These are phyloP conservation scores for Eucalyptus urophylla DNA, from an alignment of 345 rosid genomes.

Conservation along the genomic window DNA sequence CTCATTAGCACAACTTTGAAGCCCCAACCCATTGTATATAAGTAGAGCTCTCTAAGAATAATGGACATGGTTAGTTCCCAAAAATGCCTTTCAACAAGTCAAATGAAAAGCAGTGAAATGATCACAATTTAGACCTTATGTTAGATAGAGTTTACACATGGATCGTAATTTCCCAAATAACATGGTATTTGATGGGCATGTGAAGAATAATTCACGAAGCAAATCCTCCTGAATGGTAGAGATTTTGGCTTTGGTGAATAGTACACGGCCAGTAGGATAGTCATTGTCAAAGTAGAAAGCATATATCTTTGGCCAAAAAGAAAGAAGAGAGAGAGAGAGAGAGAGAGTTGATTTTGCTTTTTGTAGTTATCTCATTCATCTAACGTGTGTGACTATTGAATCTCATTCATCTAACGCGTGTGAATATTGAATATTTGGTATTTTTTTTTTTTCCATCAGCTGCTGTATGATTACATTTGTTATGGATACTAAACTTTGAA, in stretches of 20 bases:
- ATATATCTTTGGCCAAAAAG: not conserved
- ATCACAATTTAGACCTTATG: not conserved
- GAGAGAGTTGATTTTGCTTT: not conserved
- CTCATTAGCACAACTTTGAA: not conserved
- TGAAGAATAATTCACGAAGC: not conserved
- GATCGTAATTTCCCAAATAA: not conserved
- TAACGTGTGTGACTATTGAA: no score
- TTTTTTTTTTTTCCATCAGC: not conserved
- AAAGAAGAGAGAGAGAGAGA: not conserved
- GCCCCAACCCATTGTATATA: not conserved
- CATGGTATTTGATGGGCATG: not conserved
- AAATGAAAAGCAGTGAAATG: not conserved
- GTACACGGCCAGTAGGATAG: not conserved
- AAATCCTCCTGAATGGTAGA: not conserved
- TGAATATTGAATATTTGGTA: not conserved
- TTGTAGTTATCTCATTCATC: no score
- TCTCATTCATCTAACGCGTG: not conserved
- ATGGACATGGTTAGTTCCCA: not conserved
- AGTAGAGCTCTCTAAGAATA: not conserved
- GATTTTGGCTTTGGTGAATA: not conserved
- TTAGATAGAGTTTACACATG: not conserved
- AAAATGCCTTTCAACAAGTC: not conserved
- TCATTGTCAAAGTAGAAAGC: not conserved
- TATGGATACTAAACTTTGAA: not conserved
- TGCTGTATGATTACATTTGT: not conserved